Conservation (phyloP, 306 rosid genomes). For the Vigna unguiculata region DNA sequence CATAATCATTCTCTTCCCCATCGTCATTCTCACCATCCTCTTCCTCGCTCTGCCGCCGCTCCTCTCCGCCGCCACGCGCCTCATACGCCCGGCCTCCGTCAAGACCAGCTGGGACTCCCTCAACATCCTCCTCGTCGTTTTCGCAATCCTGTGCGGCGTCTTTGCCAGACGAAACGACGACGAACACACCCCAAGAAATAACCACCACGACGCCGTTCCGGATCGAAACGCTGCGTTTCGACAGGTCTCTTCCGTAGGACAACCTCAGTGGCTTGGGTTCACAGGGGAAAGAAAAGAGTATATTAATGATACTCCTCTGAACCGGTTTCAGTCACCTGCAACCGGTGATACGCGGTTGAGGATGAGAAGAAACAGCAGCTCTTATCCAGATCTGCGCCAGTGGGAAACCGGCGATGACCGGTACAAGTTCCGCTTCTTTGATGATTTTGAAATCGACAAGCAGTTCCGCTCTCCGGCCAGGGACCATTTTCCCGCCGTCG, state of each 20-base stretch:
- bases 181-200: conserved; percentile 24
- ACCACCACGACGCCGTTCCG: neutral
- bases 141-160: conserved; percentile 75
- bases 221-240: conserved; percentile 14
- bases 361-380: conserved; percentile 69
- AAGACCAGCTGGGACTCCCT: conserved; percentile 83
- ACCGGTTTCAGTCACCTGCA: conserved; percentile 40
- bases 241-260: neutral
- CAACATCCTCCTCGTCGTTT: conserved; percentile 67
- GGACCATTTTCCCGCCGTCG: neutral
- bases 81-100: conserved; percentile 61
- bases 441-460: conserved; percentile 70
- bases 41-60: conserved; percentile 67
- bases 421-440: conserved; percentile 64
- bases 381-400: conserved; percentile 90
- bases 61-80: conserved; percentile 59
- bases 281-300: conserved; percentile 45
- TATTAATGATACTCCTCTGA: conserved; percentile 31
- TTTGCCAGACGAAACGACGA: conserved; percentile 70
- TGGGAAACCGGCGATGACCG: conserved; percentile 55
- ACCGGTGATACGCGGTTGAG: conserved; percentile 48
- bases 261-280: conserved; percentile 55
- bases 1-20: conserved; percentile 73
- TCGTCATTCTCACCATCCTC: conserved; percentile 55
- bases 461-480: conserved; percentile 49